Conservation (phyloP, 495 filamentous ascomycete genomes). For the Paragyromitra xinjiangensis region DNA sequence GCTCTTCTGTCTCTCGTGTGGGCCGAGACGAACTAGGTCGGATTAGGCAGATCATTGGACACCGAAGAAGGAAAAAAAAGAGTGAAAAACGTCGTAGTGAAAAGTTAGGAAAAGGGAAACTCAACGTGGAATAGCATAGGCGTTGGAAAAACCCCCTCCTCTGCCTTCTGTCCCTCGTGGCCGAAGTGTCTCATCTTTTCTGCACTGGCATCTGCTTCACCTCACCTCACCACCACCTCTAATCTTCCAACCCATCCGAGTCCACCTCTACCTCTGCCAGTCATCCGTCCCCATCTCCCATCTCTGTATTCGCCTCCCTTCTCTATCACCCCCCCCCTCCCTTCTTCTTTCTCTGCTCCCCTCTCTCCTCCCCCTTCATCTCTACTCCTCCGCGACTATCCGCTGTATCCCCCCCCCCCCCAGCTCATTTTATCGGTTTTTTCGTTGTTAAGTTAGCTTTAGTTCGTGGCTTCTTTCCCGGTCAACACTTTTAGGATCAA, state of each 20-base stretch:
- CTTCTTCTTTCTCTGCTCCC: background rate
- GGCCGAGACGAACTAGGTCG: slow-evolving; percentile 47
- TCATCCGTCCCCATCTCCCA: slow-evolving; percentile 50
- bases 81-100: slow-evolving; percentile 39
- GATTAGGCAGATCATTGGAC: slow-evolving; percentile 52
- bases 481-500: slow-evolving; percentile 38
- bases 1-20: slow-evolving; percentile 50
- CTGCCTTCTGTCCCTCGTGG: slow-evolving; percentile 37
- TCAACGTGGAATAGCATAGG: slow-evolving; percentile 47
- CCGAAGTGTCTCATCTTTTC: slow-evolving; percentile 47
- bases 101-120: slow-evolving; percentile 42
- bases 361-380: slow-evolving; percentile 1
- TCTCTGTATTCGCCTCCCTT: slow-evolving; percentile 56
- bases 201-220: slow-evolving; percentile 41
- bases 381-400: slow-evolving; percentile 27
- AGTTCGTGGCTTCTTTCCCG: slow-evolving; percentile 38
- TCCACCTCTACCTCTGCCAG: slow-evolving; percentile 45
- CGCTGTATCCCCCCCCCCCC: slow-evolving; percentile 11
- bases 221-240: slow-evolving; percentile 28
- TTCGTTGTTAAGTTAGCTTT: slow-evolving; percentile 21
- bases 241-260: slow-evolving; percentile 43
- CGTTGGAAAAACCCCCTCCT: slow-evolving; percentile 42
- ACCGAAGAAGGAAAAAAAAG: slow-evolving; percentile 38
- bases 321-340: slow-evolving; percentile 60
- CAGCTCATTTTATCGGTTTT: slow-evolving; percentile 37